phyloP scores from a whole-genome alignment of 139 green algal genomes.

The Ettlia oleoabundans region DNA sequence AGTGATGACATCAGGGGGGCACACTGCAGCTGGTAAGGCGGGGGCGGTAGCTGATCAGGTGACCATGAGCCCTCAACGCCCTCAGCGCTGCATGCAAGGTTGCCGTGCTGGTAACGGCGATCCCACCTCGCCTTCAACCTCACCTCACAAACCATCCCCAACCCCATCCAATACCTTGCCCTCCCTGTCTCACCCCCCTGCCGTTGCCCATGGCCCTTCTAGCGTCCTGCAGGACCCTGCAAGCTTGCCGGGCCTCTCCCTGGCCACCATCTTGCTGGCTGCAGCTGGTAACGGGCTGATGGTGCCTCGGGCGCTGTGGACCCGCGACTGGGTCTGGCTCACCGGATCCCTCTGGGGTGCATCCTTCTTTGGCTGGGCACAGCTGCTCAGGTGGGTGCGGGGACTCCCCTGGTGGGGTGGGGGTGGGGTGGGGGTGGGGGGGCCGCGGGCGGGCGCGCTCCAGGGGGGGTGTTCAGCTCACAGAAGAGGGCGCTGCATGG shows the following conservation, averaged over 20 bases:
- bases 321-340: slow-evolving; percentile 83
- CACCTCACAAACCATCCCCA: too few relatives aligned
- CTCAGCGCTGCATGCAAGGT: too few relatives aligned
- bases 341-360: slow-evolving; percentile 51
- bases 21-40: too few relatives aligned
- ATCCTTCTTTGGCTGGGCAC: slow-evolving; percentile 33
- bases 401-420: not conserved
- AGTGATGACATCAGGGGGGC: too few relatives aligned
- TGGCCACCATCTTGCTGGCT: slow-evolving; percentile 82
- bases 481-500: too few relatives aligned
- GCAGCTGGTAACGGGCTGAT: slow-evolving; percentile 88
- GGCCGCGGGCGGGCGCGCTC: too few relatives aligned
- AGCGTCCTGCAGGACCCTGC: slow-evolving; percentile 54
- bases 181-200: not conserved
- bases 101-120: too few relatives aligned
- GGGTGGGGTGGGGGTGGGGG: not conserved
- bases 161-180: not conserved
- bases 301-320: slow-evolving; percentile 86
- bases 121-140: too few relatives aligned
- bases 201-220: too few relatives aligned
- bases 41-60: too few relatives aligned
- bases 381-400: slow-evolving; percentile 26
- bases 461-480: too few relatives aligned
- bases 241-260: slow-evolving; percentile 66
- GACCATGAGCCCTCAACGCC: too few relatives aligned